phyloP scores from a whole-genome alignment of 1,284 basidiomycete genomes.

The Omphalotus olearius region DNA sequence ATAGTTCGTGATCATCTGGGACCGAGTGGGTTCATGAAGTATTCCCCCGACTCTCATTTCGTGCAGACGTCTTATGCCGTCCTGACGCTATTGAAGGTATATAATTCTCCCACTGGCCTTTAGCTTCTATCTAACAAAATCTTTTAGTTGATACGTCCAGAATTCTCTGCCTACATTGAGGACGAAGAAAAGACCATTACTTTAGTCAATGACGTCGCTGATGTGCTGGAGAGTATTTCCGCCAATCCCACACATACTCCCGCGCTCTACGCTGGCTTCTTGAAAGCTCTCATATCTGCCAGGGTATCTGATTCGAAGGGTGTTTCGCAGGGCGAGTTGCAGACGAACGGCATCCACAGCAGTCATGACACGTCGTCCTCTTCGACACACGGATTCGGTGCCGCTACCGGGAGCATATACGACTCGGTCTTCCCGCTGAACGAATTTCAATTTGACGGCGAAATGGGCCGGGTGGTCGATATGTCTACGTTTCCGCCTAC shows the following conservation, averaged over 20 bases:
- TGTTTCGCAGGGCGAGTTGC: conserved; percentile 11
- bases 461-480: conserved; percentile 77
- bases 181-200: conserved; percentile 67
- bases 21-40: conserved; percentile 74
- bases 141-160: conserved; percentile 70
- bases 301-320: neutral
- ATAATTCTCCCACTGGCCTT: neutral
- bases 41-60: conserved; percentile 89
- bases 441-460: conserved; percentile 68
- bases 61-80: conserved; percentile 89
- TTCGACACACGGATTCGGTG: conserved; percentile 12
- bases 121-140: conserved; percentile 6
- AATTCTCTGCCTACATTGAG: conserved; percentile 75
- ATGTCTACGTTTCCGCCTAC: conserved; percentile 80
- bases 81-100: conserved; percentile 81
- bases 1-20: conserved; percentile 74
- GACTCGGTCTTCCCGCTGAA: conserved; percentile 27
- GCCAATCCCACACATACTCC: conserved; percentile 79
- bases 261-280: conserved; percentile 81
- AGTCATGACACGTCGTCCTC: conserved; percentile 1
- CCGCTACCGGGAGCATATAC: conserved; percentile 13
- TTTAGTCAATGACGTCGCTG: conserved; percentile 79
- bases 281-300: conserved; percentile 72
- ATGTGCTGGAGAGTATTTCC: conserved; percentile 71
- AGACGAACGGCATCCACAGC: conserved; percentile 13